Conservation (phyloP, 345 rosid species). For the Eucalyptus erythrocorys region DNA sequence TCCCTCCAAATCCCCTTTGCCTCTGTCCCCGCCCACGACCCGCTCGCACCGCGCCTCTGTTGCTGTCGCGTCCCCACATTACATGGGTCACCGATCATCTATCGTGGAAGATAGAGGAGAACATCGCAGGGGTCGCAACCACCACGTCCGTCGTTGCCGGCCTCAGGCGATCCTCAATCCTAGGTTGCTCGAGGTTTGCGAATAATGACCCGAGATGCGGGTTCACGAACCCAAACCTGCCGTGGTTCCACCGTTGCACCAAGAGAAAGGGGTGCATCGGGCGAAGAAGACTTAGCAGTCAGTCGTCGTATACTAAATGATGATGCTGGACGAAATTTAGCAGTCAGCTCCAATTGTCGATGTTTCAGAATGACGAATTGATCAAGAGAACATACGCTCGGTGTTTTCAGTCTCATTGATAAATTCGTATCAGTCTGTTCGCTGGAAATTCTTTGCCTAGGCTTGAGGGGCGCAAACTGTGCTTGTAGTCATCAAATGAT, state of each 20-base stretch:
- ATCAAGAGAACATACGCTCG: not conserved
- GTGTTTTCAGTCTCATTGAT: not conserved
- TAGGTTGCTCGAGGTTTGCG: accelerated
- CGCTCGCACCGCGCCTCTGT: not conserved
- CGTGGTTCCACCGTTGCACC: not conserved
- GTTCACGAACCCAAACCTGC: not conserved
- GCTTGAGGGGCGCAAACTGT: not conserved
- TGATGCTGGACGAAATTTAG: not conserved
- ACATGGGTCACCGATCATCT: not conserved
- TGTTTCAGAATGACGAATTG: not conserved
- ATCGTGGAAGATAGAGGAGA: not conserved
- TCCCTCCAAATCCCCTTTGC: not conserved
- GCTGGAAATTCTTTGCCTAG: not conserved
- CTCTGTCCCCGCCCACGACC: not conserved
- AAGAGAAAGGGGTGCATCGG: not conserved
- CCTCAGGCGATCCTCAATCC: not conserved
- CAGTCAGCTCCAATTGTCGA: not conserved
- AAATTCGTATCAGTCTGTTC: not conserved
- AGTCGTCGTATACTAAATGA: too few relatives aligned
- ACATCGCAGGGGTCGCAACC: not conserved
- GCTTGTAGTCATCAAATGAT: not conserved
- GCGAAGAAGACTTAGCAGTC: not conserved
- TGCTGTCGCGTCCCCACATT: not conserved
- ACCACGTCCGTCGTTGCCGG: not conserved
- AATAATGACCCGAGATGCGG: not conserved